Evolutionary conservation across 192 early-diverging fungal genomes (phyloP).

Genomic region (Rhizophlyctis rosea): DNA sequence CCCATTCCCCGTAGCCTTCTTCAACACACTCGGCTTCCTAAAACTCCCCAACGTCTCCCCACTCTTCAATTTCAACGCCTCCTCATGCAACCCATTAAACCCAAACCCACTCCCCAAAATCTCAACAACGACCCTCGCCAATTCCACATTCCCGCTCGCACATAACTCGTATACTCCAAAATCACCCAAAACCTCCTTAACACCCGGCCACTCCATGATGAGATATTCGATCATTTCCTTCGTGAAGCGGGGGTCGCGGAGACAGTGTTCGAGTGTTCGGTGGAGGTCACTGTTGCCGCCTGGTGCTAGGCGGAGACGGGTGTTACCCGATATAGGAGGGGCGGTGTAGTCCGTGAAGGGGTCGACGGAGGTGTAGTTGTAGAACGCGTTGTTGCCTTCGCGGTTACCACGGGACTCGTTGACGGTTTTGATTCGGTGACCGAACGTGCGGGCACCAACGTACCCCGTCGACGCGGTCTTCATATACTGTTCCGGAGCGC

Average conservation of each 20-base stretch:
- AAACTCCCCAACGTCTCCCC: too few species aligned
- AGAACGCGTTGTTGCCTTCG: slow-evolving; percentile 44
- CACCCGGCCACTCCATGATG: not conserved
- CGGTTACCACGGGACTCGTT: slow-evolving; percentile 57
- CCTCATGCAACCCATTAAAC: slow-evolving; percentile 34
- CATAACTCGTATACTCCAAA: slow-evolving; percentile 32
- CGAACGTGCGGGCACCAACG: slow-evolving; percentile 16
- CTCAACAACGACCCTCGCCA: slow-evolving; percentile 23
- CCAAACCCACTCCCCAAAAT: slow-evolving; percentile 16
- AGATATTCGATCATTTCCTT: not conserved
- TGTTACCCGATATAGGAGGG: too few species aligned
- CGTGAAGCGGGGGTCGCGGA: not conserved
- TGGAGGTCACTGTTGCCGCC: too few species aligned
- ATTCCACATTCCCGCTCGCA: slow-evolving; percentile 17
- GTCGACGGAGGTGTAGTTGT: slow-evolving; percentile 9
- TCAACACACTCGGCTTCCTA: slow-evolving; percentile 36
- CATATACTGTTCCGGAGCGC: too few species aligned
- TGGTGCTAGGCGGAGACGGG: too few species aligned
- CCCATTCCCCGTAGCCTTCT: slow-evolving; percentile 33
- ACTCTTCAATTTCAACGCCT: too few species aligned
- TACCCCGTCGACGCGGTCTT: too few species aligned
- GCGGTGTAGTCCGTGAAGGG: too few species aligned
- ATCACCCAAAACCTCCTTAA: not conserved
- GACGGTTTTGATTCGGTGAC: slow-evolving; percentile 33
- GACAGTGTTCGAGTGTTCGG: slow-evolving; percentile 1